Evolutionary conservation across 257 asterid genomes (phyloP).

Genomic region (Henckelia pumila): DNA sequence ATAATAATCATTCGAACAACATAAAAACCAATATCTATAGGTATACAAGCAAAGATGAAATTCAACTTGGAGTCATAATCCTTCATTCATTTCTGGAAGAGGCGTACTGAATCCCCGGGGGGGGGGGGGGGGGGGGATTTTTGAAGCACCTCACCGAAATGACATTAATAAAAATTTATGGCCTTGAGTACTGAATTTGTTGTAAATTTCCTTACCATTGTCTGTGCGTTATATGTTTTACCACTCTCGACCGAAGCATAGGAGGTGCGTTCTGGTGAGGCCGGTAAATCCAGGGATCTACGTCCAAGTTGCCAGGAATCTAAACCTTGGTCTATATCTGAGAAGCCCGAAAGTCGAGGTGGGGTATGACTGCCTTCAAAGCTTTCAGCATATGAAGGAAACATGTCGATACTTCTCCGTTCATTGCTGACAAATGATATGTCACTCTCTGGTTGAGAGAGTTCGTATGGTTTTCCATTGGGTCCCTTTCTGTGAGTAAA

Average conservation of each 20-base stretch:
- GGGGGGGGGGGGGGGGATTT: background rate
- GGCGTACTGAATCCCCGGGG: background rate
- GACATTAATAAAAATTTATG: background rate
- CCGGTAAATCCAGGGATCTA: constrained; percentile 47
- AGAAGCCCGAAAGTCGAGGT: constrained; percentile 72
- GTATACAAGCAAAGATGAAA: background rate
- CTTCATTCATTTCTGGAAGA: background rate
- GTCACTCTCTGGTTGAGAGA: constrained; percentile 67
- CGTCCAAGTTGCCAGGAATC: constrained; percentile 54
- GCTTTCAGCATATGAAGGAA: constrained; percentile 53
- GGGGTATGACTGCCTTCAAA: constrained; percentile 57
- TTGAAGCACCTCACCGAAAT: background rate
- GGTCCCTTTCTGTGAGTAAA: constrained; percentile 71
- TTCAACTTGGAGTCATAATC: background rate
- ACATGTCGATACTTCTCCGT: constrained; percentile 66
- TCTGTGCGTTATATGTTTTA: constrained; percentile 33
- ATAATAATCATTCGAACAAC: too few relatives aligned
- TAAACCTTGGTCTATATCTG: constrained; percentile 49
- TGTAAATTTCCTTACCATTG: constrained; percentile 36
- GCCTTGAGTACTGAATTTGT: background rate
- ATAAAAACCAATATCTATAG: background rate
- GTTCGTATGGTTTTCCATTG: constrained; percentile 71
- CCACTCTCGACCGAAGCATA: constrained; percentile 44
- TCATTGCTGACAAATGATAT: constrained; percentile 76
- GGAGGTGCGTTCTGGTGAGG: constrained; percentile 47